Conservation (phyloP, 1,284 basidiomycete species). For the Garcileccinum viscosum region DNA sequence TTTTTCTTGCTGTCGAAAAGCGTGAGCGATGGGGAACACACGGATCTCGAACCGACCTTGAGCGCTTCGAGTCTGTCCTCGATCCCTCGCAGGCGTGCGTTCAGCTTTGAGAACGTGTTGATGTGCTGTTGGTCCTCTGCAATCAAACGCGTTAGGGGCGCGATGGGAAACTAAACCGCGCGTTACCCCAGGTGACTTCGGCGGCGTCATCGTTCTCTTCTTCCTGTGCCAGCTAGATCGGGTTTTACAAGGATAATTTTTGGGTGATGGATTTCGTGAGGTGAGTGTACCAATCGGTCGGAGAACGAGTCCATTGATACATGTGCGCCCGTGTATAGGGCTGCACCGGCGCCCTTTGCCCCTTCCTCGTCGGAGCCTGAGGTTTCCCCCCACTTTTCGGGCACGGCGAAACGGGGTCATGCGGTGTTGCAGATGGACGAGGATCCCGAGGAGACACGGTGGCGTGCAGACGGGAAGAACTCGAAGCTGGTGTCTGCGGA, state of each 20-base stretch:
- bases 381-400: slow-evolving; percentile 1
- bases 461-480: slow-evolving; percentile 16
- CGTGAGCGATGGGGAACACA: slow-evolving; percentile 12
- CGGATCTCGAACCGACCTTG: too few relatives aligned
- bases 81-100: slow-evolving; percentile 76
- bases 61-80: slow-evolving; percentile 76
- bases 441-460: slow-evolving; percentile 42
- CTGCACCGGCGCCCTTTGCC: slow-evolving; percentile 43
- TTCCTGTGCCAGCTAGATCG: slow-evolving; percentile 68
- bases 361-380: background rate
- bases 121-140: slow-evolving; percentile 93
- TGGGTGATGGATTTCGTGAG: slow-evolving; percentile 74
- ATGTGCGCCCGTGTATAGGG: slow-evolving; percentile 43
- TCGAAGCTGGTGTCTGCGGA: slow-evolving; percentile 36
- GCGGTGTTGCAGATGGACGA: slow-evolving; percentile 40
- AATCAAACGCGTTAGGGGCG: background rate
- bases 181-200: slow-evolving; percentile 89
- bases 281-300: slow-evolving; percentile 40
- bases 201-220: slow-evolving; percentile 83
- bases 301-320: slow-evolving; percentile 32
- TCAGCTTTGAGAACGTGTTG: slow-evolving; percentile 92
- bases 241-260: slow-evolving; percentile 78
- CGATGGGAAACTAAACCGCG: background rate
- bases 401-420: slow-evolving; percentile 25
- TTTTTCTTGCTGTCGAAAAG: slow-evolving; percentile 76